A percentile compares a stretch with the other conserved stretches of the same genome.
These are phyloP conservation scores for Neohortaea acidophila DNA, from an alignment of 495 filamentous ascomycete genomes.

Conservation along the genomic window DNA sequence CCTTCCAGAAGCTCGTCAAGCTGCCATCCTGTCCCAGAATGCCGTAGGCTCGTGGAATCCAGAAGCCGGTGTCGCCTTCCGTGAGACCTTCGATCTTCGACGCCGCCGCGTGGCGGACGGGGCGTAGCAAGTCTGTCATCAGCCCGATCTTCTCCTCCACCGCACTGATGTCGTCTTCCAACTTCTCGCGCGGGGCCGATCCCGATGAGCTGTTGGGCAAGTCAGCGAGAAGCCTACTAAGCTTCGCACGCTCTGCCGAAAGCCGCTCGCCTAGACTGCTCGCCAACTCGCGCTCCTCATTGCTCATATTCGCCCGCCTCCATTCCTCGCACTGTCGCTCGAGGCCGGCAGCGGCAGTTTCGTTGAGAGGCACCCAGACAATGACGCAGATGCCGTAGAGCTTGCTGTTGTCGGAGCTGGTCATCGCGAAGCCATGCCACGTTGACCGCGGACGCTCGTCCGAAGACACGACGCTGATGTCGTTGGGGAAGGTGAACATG, in stretches of 20 bases:
- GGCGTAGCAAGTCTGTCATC: slow-evolving; percentile 89
- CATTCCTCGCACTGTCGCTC: slow-evolving; percentile 88
- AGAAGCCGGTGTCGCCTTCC: slow-evolving; percentile 88
- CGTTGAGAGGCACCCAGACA: slow-evolving; percentile 79
- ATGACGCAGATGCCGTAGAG: slow-evolving; percentile 85
- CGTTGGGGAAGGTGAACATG: slow-evolving; percentile 98
- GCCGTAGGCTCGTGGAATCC: slow-evolving; percentile 89
- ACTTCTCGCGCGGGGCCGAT: slow-evolving; percentile 58
- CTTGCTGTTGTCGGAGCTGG: slow-evolving; percentile 75
- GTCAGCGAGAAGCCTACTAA: slow-evolving; percentile 72
- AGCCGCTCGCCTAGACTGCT: slow-evolving; percentile 82
- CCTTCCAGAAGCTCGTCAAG: slow-evolving; percentile 92
- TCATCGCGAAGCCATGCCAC: slow-evolving; percentile 99
- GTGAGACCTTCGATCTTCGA: slow-evolving; percentile 96
- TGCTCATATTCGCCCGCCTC: slow-evolving; percentile 88
- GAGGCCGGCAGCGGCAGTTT: slow-evolving; percentile 66
- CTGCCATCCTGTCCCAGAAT: slow-evolving; percentile 74
- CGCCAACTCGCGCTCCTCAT: slow-evolving; percentile 86
- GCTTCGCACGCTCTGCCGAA: slow-evolving; percentile 74
- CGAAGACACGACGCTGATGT: slow-evolving; percentile 88
- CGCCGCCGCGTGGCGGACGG: slow-evolving; percentile 82
- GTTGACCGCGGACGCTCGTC: slow-evolving; percentile 86
- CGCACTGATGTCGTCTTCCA: slow-evolving; percentile 88
- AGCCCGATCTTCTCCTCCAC: slow-evolving; percentile 94
- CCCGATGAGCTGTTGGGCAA: slow-evolving; percentile 67